These are phyloP conservation scores for Pelargonium cotyledonis DNA, from an alignment of 441 rosid species.

Conservation along the genomic window DNA sequence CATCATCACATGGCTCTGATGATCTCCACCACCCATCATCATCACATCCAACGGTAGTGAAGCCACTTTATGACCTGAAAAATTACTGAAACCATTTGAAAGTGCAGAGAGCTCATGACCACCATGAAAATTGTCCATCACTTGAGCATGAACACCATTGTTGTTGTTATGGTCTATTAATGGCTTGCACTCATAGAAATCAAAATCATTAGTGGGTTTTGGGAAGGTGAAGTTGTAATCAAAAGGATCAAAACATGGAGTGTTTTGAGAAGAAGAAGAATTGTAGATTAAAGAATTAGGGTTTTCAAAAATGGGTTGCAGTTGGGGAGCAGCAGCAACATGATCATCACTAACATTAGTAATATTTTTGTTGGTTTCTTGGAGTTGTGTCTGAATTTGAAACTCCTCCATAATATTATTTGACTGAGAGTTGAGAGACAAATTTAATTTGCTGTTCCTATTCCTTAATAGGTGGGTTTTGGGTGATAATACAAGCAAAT, in stretches of 20 bases:
- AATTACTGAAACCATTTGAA: too few relatives aligned
- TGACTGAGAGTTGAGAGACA: neutral
- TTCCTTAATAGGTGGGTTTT: neutral
- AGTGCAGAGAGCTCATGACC: neutral
- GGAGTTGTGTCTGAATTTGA: neutral
- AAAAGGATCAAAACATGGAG: constrained; percentile 36
- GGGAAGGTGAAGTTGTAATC: constrained; percentile 33
- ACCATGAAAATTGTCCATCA: constrained; percentile 44
- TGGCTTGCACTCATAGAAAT: constrained; percentile 57
- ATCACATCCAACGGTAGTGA: neutral
- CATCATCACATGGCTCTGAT: constrained; percentile 20
- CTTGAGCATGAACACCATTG: constrained; percentile 25
- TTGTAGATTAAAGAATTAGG: neutral
- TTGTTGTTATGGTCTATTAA: constrained; percentile 10
- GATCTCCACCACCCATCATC: neutral
- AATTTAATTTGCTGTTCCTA: neutral
- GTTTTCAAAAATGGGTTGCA: neutral
- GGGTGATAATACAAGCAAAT: neutral
- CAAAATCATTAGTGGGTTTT: constrained; percentile 31
- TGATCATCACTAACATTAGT: neutral
- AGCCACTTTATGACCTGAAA: too few relatives aligned
- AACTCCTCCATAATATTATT: neutral
- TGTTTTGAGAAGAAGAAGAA: constrained; percentile 10
- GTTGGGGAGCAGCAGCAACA: neutral
- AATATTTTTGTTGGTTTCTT: neutral